Percentiles rank a stretch among this genome's conserved stretches.
phyloP scores from a whole-genome alignment of 768 basidiomycete genomes.

The Boletus vinaceobasis region DNA sequence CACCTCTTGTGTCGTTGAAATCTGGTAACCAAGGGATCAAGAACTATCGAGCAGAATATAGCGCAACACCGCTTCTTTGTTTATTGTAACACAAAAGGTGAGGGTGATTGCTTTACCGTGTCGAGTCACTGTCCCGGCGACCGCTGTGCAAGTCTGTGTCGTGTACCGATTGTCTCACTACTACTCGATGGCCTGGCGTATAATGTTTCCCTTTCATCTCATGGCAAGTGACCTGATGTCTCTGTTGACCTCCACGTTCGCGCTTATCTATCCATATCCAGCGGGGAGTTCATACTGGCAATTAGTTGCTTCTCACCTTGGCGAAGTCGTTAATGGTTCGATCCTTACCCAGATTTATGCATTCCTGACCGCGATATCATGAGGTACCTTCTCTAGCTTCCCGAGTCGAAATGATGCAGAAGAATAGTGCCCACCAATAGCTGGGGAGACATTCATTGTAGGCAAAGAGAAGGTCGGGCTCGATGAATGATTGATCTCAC shows the following conservation, averaged over 20 bases:
- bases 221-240: background rate
- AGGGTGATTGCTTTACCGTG: background rate
- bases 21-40: background rate
- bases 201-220: background rate
- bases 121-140: background rate
- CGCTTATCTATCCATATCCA: background rate
- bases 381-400: background rate
- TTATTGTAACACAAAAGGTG: background rate
- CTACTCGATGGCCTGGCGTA: background rate
- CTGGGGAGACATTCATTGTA: no score
- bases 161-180: background rate
- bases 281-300: no score
- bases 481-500: background rate
- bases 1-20: background rate
- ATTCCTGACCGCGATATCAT: background rate
- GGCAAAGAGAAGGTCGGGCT: background rate
- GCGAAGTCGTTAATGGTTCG: background rate
- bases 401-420: background rate
- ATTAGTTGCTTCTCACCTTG: background rate
- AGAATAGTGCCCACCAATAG: background rate
- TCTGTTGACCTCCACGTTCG: background rate
- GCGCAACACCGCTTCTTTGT: background rate
- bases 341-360: background rate
- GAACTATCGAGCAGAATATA: background rate
- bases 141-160: background rate